Base-by-base conservation (phyloP, 1,139 yeast species). In the Meyerozyma sp. region DNA sequence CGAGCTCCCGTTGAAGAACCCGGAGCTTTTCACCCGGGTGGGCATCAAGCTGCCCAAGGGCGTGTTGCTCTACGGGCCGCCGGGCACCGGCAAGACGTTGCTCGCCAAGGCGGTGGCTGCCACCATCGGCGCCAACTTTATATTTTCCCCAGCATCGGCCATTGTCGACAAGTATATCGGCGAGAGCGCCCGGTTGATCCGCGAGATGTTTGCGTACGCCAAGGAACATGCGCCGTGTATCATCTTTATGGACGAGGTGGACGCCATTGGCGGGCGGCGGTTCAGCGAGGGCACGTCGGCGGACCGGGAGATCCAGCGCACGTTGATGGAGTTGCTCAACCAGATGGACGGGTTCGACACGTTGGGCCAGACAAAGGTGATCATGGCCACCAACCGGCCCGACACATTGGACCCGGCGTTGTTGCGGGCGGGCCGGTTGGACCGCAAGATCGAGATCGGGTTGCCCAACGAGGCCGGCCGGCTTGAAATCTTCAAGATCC, bases 291-390 rank as follows among this genome's bases (percentile, higher is more conserved):
- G 99, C 67, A 93, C 98, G 2, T 87, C 96, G 9, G 98, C 98
- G 2, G 99, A 94, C 70, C 84, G 98, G 66, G 99, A 94, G 67
- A 93, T 94, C 61, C 99, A 94, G 70, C 87, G 99, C 72, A 94
- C 98, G 2, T 75, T 94, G 63, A 93, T 94, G 98, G 99, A 94
- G 69, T 75, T 94, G 61, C 78, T 94, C 57, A 93, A 93, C 61
- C 98, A 93, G 66, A 91, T 94, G 98, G 99, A 94, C 65, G 99
- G 99, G 49, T 94, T 94, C 65, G 98, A 94, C 64, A 86, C 90
- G 47, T 77, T 94, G 58, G 98, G 98, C 32, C 96, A 90, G 67
- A 94, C 98, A 2, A 94, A 94, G 72, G 91, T 94, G 44, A 94
- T 94, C 57, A 94, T 94, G 98, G 99, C 99, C 32, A 94, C 99